phyloP scores from a whole-genome alignment of 75 land plant species.

The Pinus albicaulis region DNA sequence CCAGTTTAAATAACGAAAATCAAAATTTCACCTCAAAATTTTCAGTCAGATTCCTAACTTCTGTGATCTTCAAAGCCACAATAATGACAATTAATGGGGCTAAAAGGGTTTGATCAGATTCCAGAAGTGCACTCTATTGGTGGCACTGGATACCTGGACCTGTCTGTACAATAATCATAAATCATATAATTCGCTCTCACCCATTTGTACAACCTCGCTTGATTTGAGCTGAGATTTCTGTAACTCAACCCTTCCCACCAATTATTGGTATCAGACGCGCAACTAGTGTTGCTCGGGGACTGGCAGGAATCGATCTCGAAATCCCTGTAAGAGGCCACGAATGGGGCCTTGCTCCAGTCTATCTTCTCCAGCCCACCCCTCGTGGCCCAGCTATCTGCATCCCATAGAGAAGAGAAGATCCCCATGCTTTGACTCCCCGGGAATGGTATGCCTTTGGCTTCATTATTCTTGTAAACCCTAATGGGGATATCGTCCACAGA shows the following conservation, averaged over 20 bases:
- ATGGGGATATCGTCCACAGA: conserved; percentile 5
- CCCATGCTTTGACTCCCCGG: conserved; percentile 84
- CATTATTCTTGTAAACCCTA: conserved; percentile 2
- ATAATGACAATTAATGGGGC: too few relatives aligned
- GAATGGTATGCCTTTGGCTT: conserved; percentile 11
- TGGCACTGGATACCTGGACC: conserved; percentile 6
- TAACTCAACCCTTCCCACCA: conserved; percentile 48
- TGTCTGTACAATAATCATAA: conserved; percentile 25
- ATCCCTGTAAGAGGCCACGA: conserved; percentile 74
- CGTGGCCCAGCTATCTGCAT: conserved; percentile 88
- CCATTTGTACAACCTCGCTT: conserved; percentile 21
- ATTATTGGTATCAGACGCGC: conserved; percentile 24
- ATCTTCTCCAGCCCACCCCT: conserved; percentile 84
- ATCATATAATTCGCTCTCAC: conserved; percentile 12
- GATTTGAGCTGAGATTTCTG: conserved; percentile 23
- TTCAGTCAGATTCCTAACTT: too few relatives aligned
- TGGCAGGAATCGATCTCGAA: conserved; percentile 69
- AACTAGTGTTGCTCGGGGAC: conserved; percentile 27
- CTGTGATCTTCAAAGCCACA: too few relatives aligned
- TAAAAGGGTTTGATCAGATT: neutral
- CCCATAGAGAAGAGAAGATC: conserved; percentile 86
- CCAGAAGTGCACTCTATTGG: conserved; percentile 12
- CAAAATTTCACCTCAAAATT: too few relatives aligned
- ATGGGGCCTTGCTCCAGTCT: conserved; percentile 78
- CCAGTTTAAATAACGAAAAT: too few relatives aligned